phyloP scores from a whole-genome alignment of 1,284 basidiomycete species.

The Pulveroboletus sp. region DNA sequence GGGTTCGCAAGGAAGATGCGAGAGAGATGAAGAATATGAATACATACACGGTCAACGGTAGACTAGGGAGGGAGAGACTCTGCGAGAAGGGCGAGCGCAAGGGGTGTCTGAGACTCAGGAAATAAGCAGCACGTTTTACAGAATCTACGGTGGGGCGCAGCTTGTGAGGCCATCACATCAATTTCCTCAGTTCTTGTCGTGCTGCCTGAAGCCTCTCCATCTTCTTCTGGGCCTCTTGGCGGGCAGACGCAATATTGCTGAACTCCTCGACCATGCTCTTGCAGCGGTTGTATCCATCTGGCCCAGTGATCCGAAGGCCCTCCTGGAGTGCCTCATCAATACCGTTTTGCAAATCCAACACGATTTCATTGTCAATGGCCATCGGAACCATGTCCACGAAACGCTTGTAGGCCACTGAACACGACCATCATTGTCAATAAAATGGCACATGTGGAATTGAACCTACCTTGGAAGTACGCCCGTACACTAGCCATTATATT shows the following conservation, averaged over 20 bases:
- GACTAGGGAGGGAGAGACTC: too few species aligned
- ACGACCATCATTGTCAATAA: too few species aligned
- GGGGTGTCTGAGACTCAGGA: too few species aligned
- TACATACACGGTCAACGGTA: too few species aligned
- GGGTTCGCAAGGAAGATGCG: too few species aligned
- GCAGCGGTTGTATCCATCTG: neutral
- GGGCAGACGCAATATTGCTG: neutral
- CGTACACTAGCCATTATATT: neutral
- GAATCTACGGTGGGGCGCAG: too few species aligned
- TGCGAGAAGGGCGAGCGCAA: too few species aligned
- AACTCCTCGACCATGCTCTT: neutral
- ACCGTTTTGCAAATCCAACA: neutral
- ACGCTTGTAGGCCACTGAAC: neutral
- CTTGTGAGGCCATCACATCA: neutral
- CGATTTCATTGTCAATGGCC: neutral
- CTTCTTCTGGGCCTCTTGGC: neutral
- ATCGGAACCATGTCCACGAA: neutral
- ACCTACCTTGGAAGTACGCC: neutral
- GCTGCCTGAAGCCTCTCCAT: neutral
- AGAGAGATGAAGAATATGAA: too few species aligned
- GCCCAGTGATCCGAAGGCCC: neutral
- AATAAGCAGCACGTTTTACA: too few species aligned
- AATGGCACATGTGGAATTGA: too few species aligned
- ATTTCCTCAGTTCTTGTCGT: neutral
- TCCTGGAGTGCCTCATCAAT: neutral